A percentile compares a stretch with the other conserved stretches of the same genome.
These are phyloP conservation scores for Madurella fahalii DNA, from an alignment of 2,329 filamentous ascomycete species.

Conservation along the genomic window DNA sequence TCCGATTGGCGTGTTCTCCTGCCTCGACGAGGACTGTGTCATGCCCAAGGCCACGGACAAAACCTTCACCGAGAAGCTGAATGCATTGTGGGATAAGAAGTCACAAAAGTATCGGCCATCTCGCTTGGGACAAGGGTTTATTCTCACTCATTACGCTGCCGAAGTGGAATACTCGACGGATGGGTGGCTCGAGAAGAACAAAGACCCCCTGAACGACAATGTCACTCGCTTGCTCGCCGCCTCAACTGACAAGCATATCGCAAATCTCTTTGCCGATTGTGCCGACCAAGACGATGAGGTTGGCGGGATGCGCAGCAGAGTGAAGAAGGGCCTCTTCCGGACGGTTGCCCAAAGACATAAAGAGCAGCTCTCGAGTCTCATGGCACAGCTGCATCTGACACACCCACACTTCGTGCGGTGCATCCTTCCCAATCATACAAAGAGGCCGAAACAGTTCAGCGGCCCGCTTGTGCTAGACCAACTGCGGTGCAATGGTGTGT, in stretches of 20 bases:
- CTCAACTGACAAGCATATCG: conserved; percentile 79
- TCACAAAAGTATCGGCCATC: conserved; percentile 89
- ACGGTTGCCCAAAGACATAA: conserved; percentile 97
- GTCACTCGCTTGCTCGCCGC: conserved; percentile 81
- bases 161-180: conserved; percentile 96
- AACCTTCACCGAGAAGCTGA: conserved; percentile 96
- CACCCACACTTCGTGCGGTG: conserved; percentile 98
- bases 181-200: conserved; percentile 98
- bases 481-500: conserved; percentile 94
- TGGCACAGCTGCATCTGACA: conserved; percentile 90
- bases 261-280: conserved; percentile 82
- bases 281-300: conserved; percentile 72
- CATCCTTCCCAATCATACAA: conserved; percentile 97
- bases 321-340: conserved; percentile 95
- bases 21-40: conserved; percentile 93
- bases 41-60: conserved; percentile 99
- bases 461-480: conserved; percentile 93
- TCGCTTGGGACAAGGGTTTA: conserved; percentile 83
- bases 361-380: conserved; percentile 93
- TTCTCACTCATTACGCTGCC: conserved; percentile 94
- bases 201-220: conserved; percentile 96
- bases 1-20: conserved; percentile 97
- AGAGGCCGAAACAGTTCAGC: conserved; percentile 87
- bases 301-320: conserved; percentile 66
- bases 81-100: conserved; percentile 94